Evolutionary conservation across 192 early-diverging fungal genomes (phyloP), one percentile per base, ranked within the genome.

Genomic region (Backusella mclennaniae): DNA sequence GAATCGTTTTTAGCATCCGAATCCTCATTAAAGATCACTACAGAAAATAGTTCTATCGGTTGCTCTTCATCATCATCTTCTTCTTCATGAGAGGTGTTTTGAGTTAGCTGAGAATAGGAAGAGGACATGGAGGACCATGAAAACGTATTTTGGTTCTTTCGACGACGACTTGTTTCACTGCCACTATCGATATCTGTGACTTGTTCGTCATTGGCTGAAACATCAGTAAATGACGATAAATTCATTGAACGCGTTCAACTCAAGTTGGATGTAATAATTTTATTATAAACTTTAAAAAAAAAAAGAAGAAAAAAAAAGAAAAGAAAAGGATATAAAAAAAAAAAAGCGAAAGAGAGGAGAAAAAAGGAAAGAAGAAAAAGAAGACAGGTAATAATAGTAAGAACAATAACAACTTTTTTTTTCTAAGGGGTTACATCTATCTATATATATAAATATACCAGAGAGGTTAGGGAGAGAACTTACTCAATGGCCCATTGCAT

Each of bases 51-150:
- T 31, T 41, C 26, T 9, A 29, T 17, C 31, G 41, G 39, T 11
- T 49, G 26, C 14, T 42, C 21, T 71, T 44, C 42, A 19, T 71
- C 70, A 46, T 71, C 29, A 46, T 29, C 46, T 1, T 46, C 23
- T 70, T 41, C 39, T 44, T 49, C 70, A 31, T 71, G 41, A 21
- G 15, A 29, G 21, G 70, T 42, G 31, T 26, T 36, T 12, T 41
- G 26, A 46, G 70, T 46, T 31, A 71, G 3, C 26, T 19, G 23
- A 26, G 70, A 41, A 4, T 19, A 71, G 42, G 70, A 71, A 11
- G 70, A 71, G 21, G 35, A 39, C 39, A 44, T 71, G 42, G 70
- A 71, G 29, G 70, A 71, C 70, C 70, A 71, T 46, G 70, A 71
- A 49, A 71, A 71, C 15, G 70, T 71, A 19, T 71, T 46, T 49